These are phyloP conservation scores for Ambrosia artemisiifolia DNA, from an alignment of 129 eudicot species.

Conservation along the genomic window DNA sequence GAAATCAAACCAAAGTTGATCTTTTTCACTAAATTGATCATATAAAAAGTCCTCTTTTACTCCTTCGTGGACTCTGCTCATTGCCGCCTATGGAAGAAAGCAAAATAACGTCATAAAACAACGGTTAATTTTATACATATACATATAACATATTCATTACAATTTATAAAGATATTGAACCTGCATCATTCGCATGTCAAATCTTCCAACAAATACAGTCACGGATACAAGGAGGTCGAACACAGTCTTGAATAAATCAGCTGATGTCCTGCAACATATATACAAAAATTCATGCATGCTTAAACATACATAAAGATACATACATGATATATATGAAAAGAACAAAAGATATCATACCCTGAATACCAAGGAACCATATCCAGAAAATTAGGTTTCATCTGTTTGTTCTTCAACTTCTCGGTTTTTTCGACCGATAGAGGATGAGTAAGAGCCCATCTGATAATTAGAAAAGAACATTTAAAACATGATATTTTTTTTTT, in stretches of 20 bases:
- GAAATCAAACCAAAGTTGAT: conserved; percentile 94
- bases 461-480: conserved; percentile 13
- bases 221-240: conserved; percentile 97
- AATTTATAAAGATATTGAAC: conserved; percentile 27
- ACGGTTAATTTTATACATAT: background rate
- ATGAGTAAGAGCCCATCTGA: conserved; percentile 99
- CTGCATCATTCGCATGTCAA: conserved; percentile 99
- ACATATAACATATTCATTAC: background rate
- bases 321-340: background rate
- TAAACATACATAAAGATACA: background rate
- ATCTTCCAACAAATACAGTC: conserved; percentile 96
- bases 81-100: conserved; percentile 61
- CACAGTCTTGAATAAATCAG: conserved; percentile 94
- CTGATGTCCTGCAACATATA: conserved; percentile 75
- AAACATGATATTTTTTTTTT: background rate
- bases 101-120: conserved; percentile 3
- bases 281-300: conserved; percentile 1
- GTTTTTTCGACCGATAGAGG: conserved; percentile 78
- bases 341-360: conserved; percentile 49
- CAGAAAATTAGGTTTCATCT: conserved; percentile 84
- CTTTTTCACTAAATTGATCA: conserved; percentile 77
- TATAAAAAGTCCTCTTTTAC: conserved; percentile 68
- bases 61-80: conserved; percentile 74
- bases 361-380: conserved; percentile 99
- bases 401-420: conserved; percentile 83